Evolutionary conservation across 2,329 filamentous ascomycete species (phyloP), one percentile per base, ranked within the genome.

Genomic region (Ophiostoma quercus): DNA sequence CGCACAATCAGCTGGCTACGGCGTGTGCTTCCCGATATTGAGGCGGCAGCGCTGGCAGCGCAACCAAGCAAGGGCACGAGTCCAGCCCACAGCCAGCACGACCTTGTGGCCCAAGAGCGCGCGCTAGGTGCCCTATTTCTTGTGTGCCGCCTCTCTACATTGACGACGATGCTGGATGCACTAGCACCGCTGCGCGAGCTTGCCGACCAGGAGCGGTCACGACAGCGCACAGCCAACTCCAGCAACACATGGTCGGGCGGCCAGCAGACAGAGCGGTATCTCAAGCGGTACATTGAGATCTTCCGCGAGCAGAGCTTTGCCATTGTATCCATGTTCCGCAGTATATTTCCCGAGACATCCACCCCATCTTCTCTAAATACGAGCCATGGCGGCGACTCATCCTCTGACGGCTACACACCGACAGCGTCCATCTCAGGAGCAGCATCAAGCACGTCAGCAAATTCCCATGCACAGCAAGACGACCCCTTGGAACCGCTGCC

Each of bases 221-320:
- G 81, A 16, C 82, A 84, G 71, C 63, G 47, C 32, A 65, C 82
- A 43, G 76, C 79, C 16, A 76, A 78, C 6, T 77, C 77, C 29
- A 78, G 79, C 9, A 78, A 78, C 57, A 77, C 79, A 47, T 90
- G 85, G 86, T 87, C 85, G 2, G 87, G 87, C 0, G 94, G 94
- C 0, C 93, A 96, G 76, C 95, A 98, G 78, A 97, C 94, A 0
- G 95, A 98, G 78, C 87, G 93, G 68, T 99, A 93, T 76, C 82
- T 99, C 62, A 99, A 98, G 79, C 87, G 94, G 66, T 99, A 96
- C 79, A 92, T 99, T 75, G 95, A 99, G 77, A 93, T 99, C 37
- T 98, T 98, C 78, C 90, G 95, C 68, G 95, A 99, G 79, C 95
- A 99, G 79, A 97, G 92, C 77, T 99, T 99, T 78, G 91, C 90